Conservation (phyloP, 805 yeast genomes). For the Torulaspora delbrueckii region DNA sequence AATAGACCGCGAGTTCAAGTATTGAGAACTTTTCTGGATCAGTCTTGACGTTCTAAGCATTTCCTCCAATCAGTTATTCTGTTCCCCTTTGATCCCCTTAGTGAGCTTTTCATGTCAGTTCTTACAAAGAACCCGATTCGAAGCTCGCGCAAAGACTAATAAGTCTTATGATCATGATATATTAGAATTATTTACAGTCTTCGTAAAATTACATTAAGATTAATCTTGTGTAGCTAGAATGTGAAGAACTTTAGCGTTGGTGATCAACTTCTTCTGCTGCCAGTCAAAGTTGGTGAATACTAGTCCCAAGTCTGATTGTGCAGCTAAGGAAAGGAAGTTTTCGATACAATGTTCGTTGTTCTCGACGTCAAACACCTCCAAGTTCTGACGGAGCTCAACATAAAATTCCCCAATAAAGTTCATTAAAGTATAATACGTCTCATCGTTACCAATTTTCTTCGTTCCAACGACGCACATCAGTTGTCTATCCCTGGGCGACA, state of each 20-base stretch:
- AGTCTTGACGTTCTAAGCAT: background rate
- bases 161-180: no score
- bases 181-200: background rate
- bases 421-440: slow-evolving; percentile 15
- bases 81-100: background rate
- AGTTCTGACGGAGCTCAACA: slow-evolving; percentile 12
- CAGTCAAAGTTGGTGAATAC: slow-evolving; percentile 15
- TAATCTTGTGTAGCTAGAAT: background rate
- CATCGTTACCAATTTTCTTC: slow-evolving; percentile 5
- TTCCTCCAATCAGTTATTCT: background rate
- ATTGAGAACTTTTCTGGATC: background rate
- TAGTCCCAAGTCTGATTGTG: slow-evolving; percentile 19
- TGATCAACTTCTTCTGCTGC: background rate
- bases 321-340: slow-evolving; percentile 8
- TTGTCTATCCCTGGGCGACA: slow-evolving; percentile 9
- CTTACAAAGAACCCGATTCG: background rate
- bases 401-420: slow-evolving; percentile 18
- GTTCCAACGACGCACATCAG: slow-evolving; percentile 18
- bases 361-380: slow-evolving; percentile 4
- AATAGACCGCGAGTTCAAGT: background rate
- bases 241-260: background rate
- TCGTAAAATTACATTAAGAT: background rate
- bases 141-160: background rate
- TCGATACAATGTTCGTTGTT: slow-evolving; percentile 1
- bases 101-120: background rate